Evolutionary conservation across 169 alveolate species (phyloP).

Genomic region (Cystoisospora suis): DNA sequence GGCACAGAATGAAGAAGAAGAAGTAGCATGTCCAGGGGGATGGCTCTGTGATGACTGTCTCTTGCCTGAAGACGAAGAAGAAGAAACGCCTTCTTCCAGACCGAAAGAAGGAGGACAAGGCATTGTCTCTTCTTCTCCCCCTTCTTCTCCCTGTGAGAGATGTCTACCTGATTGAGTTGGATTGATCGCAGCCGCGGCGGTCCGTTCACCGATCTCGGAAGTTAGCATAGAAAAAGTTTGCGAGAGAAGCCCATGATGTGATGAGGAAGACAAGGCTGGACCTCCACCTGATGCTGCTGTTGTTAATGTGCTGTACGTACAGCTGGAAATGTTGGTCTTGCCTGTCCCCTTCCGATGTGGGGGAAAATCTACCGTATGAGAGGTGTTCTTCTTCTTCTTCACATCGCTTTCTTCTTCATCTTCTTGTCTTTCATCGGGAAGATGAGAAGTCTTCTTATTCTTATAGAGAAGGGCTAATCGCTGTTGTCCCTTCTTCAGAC

Average conservation of each 20-base stretch:
- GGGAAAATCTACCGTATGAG: neutral
- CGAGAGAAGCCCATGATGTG: neutral
- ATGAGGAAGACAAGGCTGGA: neutral
- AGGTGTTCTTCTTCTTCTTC: neutral
- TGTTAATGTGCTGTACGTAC: neutral
- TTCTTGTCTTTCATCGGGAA: neutral
- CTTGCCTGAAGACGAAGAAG: neutral
- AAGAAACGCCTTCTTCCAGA: neutral
- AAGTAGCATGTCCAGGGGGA: too few relatives aligned
- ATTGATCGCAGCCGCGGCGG: too few relatives aligned
- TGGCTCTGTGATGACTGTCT: neutral
- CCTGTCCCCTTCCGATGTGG: neutral
- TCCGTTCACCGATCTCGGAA: neutral
- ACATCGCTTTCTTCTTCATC: neutral
- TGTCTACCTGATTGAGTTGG: too few relatives aligned
- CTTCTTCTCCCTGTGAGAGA: neutral
- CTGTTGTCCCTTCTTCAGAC: neutral
- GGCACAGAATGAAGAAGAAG: too few relatives aligned
- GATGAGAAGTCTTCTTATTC: too few relatives aligned
- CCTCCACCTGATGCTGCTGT: neutral
- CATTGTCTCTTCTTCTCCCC: neutral
- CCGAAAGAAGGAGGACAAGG: neutral
- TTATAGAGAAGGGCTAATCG: neutral
- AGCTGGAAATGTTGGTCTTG: neutral
- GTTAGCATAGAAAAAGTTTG: neutral